A percentile compares a stretch with the other conserved stretches of the same genome.
These are phyloP conservation scores for Guyanaporus albipodus DNA, from an alignment of 768 basidiomycete genomes.

Conservation along the genomic window DNA sequence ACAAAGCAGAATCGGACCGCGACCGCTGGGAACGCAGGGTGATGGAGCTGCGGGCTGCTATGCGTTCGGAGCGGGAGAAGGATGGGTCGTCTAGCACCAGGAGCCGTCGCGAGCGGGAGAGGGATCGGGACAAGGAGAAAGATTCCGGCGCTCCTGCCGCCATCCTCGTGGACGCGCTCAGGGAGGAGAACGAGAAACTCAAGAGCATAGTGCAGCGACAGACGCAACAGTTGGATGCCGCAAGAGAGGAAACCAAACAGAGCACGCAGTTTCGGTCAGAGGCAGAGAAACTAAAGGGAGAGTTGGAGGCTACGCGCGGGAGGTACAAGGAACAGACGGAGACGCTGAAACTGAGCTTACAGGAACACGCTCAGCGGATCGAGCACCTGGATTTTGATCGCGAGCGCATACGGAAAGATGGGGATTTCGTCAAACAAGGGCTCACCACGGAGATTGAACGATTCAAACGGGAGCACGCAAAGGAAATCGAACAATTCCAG, in stretches of 20 bases:
- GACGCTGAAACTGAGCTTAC: constrained; percentile 13
- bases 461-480: constrained; percentile 12
- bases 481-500: constrained; percentile 15
- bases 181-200: constrained; percentile 24
- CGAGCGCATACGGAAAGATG: constrained; percentile 25
- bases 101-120: constrained; percentile 17
- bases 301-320: constrained; percentile 7
- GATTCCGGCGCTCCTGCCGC: not conserved
- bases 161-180: constrained; percentile 7
- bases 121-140: constrained; percentile 17
- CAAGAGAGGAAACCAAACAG: constrained; percentile 9
- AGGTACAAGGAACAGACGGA: constrained; percentile 14
- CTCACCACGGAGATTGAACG: constrained; percentile 23
- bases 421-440: constrained; percentile 13
- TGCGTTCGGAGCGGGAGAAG: constrained; percentile 10
- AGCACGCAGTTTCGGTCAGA: constrained; percentile 10
- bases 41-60: constrained; percentile 13
- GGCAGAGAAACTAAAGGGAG: constrained; percentile 11
- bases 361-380: constrained; percentile 18
- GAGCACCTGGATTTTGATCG: constrained; percentile 21
- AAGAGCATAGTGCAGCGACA: constrained; percentile 19
- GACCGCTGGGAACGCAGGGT: constrained; percentile 21
- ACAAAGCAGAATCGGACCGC: constrained; percentile 17
- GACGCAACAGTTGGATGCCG: constrained; percentile 9
- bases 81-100: constrained; percentile 11